phyloP scores from a whole-genome alignment of 805 yeast genomes.

The Debaryomyces castellii region DNA sequence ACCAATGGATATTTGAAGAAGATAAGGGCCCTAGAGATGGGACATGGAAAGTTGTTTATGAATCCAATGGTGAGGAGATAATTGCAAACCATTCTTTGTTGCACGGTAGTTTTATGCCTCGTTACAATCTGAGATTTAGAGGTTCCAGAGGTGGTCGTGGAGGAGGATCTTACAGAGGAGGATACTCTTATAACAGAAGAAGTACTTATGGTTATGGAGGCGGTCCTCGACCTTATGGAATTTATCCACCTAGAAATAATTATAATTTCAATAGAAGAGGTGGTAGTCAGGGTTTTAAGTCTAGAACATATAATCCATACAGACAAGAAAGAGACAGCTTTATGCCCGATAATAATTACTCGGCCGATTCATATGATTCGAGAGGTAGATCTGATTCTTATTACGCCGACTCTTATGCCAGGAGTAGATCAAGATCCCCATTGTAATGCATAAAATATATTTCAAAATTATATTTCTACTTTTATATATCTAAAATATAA shows the following conservation, averaged over 20 bases:
- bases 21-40: constrained; percentile 45
- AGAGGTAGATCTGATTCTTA: constrained; percentile 10
- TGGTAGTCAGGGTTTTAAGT: constrained; percentile 2
- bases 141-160: constrained; percentile 6
- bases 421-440: constrained; percentile 2
- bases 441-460: background rate
- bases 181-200: constrained; percentile 3
- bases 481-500: background rate
- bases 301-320: constrained; percentile 7
- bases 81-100: constrained; percentile 16
- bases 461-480: background rate
- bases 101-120: constrained; percentile 17
- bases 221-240: constrained; percentile 2
- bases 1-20: constrained; percentile 48
- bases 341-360: constrained; percentile 9
- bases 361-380: background rate
- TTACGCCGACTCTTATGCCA: constrained; percentile 3
- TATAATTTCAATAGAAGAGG: constrained; percentile 7
- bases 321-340: constrained; percentile 9
- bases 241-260: constrained; percentile 3
- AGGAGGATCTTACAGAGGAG: constrained; percentile 4
- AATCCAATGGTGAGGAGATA: constrained; percentile 27
- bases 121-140: constrained; percentile 6
- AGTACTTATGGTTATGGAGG: constrained; percentile 1
- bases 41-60: constrained; percentile 43